Conservation (phyloP, 2,329 filamentous ascomycete species). For the Neofusicoccum parvum region DNA sequence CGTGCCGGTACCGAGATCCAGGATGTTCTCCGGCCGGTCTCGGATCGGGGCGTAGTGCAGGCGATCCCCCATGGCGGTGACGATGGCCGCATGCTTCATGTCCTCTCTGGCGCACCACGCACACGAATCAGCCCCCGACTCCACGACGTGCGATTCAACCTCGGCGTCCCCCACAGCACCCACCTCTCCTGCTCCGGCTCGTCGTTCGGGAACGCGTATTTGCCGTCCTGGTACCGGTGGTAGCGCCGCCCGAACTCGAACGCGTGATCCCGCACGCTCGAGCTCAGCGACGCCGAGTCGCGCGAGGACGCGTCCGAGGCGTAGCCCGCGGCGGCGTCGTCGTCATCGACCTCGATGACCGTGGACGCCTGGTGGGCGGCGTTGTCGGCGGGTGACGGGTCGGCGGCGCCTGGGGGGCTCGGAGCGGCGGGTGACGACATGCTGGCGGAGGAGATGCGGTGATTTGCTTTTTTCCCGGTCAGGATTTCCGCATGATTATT, state of each 20-base stretch:
- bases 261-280: conserved; percentile 34
- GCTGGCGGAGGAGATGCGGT: too few relatives aligned
- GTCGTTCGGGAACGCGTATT: conserved; percentile 41
- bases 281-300: conserved; percentile 28
- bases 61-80: neutral
- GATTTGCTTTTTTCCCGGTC: too few relatives aligned
- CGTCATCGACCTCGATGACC: conserved; percentile 42
- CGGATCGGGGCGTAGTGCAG: conserved; percentile 20
- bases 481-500: too few relatives aligned
- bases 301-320: conserved; percentile 26
- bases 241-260: conserved; percentile 19
- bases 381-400: conserved; percentile 41
- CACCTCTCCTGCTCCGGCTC: conserved; percentile 44
- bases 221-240: conserved; percentile 32
- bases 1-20: conserved; percentile 21
- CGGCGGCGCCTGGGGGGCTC: neutral
- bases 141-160: too few relatives aligned
- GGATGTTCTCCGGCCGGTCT: neutral
- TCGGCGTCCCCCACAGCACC: conserved; percentile 3
- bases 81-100: conserved; percentile 7
- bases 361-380: conserved; percentile 40
- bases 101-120: conserved; percentile 26
- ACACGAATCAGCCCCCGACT: conserved; percentile 26
- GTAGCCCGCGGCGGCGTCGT: conserved; percentile 15
- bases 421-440: neutral